A percentile compares a stretch with the other conserved stretches of the same genome.
Conservation (phyloP, 2,329 filamentous ascomycete species). For the Pseudogymnoascus sp. region DNA sequence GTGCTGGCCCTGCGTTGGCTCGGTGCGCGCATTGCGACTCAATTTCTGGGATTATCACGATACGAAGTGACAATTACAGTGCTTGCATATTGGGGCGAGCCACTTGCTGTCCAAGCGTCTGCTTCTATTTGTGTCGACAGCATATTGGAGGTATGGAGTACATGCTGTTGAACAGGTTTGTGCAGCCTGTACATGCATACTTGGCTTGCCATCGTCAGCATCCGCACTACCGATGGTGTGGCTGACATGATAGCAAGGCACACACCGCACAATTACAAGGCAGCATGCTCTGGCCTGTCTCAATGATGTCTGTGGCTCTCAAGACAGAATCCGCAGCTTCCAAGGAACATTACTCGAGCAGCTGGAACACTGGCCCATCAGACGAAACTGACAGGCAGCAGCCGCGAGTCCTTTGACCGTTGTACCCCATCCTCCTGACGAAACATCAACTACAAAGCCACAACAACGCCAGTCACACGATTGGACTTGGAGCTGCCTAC, state of each 20-base stretch:
- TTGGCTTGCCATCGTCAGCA: neutral
- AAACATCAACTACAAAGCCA: neutral
- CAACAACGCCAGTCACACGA: neutral
- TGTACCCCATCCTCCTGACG: neutral
- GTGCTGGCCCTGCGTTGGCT: constrained; percentile 3
- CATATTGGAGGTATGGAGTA: constrained; percentile 3
- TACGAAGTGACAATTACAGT: neutral
- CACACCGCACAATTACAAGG: constrained; percentile 6
- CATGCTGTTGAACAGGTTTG: neutral
- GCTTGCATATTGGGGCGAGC: neutral
- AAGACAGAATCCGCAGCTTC: neutral
- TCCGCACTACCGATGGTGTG: neutral
- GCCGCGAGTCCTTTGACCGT: neutral
- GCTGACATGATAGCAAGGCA: constrained; percentile 2
- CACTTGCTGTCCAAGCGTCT: neutral
- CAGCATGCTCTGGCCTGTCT: neutral
- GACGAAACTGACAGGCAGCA: constrained; percentile 6
- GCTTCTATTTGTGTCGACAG: constrained; percentile 6
- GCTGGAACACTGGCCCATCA: neutral
- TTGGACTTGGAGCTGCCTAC: neutral
- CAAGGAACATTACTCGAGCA: neutral
- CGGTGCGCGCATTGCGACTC: neutral
- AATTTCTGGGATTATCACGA: neutral
- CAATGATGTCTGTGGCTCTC: constrained; percentile 6
- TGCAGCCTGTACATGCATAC: neutral